Evolutionary conservation across 2,329 filamentous ascomycete species (phyloP).

Genomic region (Microascus cirrosus): DNA sequence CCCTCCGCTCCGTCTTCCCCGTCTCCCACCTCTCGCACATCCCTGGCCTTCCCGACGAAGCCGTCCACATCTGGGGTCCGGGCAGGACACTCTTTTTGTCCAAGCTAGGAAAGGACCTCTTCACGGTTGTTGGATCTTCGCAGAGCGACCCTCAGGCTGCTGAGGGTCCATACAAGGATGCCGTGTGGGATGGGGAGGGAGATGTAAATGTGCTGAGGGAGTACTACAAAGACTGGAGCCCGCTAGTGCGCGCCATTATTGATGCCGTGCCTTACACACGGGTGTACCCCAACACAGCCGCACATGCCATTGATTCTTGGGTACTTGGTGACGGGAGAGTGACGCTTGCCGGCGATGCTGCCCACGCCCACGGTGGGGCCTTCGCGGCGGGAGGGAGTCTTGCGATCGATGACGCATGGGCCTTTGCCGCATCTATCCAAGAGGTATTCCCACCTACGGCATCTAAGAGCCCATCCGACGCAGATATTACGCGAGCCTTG

Average conservation of each 20-base stretch:
- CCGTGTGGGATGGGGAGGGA: conserved; percentile 26
- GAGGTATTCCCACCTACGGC: conserved; percentile 18
- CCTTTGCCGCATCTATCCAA: conserved; percentile 24
- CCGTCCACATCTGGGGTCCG: conserved; percentile 31
- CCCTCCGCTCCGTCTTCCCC: conserved; percentile 32
- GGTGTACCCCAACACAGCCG: conserved; percentile 30
- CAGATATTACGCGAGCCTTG: conserved; percentile 17
- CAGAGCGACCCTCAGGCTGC: conserved; percentile 22
- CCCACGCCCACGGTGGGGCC: conserved; percentile 27
- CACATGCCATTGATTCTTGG: conserved; percentile 26
- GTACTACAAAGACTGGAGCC: conserved; percentile 30
- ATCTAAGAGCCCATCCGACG: conserved; percentile 5
- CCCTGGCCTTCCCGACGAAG: conserved; percentile 24
- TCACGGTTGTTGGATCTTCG: conserved; percentile 29
- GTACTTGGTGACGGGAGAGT: conserved; percentile 20
- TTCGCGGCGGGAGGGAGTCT: conserved; percentile 27
- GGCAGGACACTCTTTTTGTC: conserved; percentile 30
- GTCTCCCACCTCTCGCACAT: conserved; percentile 25
- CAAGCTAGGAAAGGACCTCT: conserved; percentile 25
- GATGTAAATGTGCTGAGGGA: conserved; percentile 21
- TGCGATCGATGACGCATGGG: conserved; percentile 28
- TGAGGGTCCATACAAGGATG: conserved; percentile 15
- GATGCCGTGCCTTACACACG: conserved; percentile 25
- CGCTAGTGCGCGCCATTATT: conserved; percentile 24
- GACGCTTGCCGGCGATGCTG: conserved; percentile 26